A percentile compares a stretch with the other conserved stretches of the same genome.
phyloP scores from a whole-genome alignment of 768 basidiomycete species.

The Suillus spraguei region DNA sequence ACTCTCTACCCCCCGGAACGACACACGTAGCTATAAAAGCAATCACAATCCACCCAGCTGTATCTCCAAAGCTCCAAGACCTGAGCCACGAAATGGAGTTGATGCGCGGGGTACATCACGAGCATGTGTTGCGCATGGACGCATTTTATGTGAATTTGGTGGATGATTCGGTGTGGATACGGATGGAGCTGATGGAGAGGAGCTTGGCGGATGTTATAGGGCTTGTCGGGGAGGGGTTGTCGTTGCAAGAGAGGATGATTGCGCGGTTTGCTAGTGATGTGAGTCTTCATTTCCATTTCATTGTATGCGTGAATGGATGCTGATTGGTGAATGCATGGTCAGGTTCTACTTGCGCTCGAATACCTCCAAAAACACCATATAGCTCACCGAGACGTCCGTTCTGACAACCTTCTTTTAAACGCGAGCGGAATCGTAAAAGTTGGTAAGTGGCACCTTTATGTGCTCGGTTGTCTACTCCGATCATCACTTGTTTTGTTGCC shows the following conservation, averaged over 20 bases:
- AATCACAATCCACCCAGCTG: conserved; percentile 28
- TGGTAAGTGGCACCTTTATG: conserved; percentile 43
- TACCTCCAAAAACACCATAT: conserved; percentile 67
- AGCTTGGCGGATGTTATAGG: conserved; percentile 82
- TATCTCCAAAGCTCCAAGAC: conserved; percentile 65
- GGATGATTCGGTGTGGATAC: conserved; percentile 70
- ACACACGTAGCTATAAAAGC: conserved; percentile 74
- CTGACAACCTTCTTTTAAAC: conserved; percentile 80
- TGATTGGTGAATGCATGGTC: neutral
- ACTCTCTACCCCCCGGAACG: conserved; percentile 21
- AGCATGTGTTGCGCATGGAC: conserved; percentile 68
- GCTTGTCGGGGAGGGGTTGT: conserved; percentile 60
- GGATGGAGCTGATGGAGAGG: conserved; percentile 90
- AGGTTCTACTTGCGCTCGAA: conserved; percentile 69
- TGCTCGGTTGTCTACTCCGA: neutral
- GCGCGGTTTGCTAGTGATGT: conserved; percentile 81
- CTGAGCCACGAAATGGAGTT: conserved; percentile 62
- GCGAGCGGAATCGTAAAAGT: conserved; percentile 72
- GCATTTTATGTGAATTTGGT: conserved; percentile 67
- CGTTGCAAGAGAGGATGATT: conserved; percentile 67
- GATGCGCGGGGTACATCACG: conserved; percentile 58
- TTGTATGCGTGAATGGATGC: conserved; percentile 4
- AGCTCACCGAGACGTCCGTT: conserved; percentile 83
- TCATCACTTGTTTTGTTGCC: conserved; percentile 3
- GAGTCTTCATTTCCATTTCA: conserved; percentile 32